Base-by-base conservation (phyloP, 2,329 filamentous ascomycete species). In the Raffaelea albimanens region DNA sequence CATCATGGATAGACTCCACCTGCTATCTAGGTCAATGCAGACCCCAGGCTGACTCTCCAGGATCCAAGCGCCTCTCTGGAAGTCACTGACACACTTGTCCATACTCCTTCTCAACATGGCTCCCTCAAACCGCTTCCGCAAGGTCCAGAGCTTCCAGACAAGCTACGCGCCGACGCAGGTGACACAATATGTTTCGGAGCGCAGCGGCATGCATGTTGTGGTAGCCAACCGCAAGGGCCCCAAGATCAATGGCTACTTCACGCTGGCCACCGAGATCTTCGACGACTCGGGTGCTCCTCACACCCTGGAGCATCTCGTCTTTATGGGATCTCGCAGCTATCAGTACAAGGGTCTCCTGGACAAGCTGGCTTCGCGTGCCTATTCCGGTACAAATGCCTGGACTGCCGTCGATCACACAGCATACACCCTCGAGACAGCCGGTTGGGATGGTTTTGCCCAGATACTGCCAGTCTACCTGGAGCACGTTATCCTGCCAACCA, bases 371-470 rank as follows among this genome's bases (percentile, higher is more conserved):
- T 95, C 88, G 4, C 80, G 94, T 54, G 88, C 91, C 1, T 98
- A 97, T 63, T 95, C 91, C 1, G 79, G 78, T 49, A 98, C 93
- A 29, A 98, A 98, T 65, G 93, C 93, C 4, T 98, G 91, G 88
- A 98, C 93, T 1, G 89, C 89, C 20, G 93, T 86, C 13, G 93
- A 97, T 57, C 90, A 97, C 61, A 98, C 94, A 1, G 90, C 90
- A 2, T 98, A 98, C 66, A 96, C 89, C 0, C 74, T 98, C 16
- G 87, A 96, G 58, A 93, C 89, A 11, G 93, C 93, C 21, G 93
- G 93, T 2, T 98, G 93, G 91, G 89, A 95, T 57, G 91, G 91
- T 9, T 98, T 98, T 61, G 83, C 90, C 2, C 87, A 95, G 63
- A 94, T 97, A 48, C 70, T 98, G 18, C 93, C 93, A 1, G 83